phyloP scores from a whole-genome alignment of 2,329 filamentous ascomycete species.

The Trematosphaeria pertusa region DNA sequence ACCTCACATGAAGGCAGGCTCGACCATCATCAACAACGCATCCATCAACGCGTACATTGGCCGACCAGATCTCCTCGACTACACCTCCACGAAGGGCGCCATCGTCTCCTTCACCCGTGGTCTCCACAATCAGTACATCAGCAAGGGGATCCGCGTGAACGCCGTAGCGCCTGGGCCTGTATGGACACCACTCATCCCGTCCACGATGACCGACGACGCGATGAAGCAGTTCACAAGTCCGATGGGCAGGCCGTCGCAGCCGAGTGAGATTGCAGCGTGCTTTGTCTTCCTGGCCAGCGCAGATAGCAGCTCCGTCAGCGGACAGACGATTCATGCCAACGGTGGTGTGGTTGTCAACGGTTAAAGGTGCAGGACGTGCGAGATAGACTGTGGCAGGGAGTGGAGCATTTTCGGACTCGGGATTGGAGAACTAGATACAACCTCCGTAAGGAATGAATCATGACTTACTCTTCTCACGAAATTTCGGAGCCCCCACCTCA shows the following conservation, averaged over 20 bases:
- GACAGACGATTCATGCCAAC: conserved; percentile 73
- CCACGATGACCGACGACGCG: conserved; percentile 59
- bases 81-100: conserved; percentile 80
- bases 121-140: conserved; percentile 75
- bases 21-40: conserved; percentile 84
- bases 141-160: conserved; percentile 77
- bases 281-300: conserved; percentile 80
- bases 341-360: conserved; percentile 45
- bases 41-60: conserved; percentile 86
- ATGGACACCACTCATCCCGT: conserved; percentile 53
- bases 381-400: too few relatives aligned
- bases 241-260: conserved; percentile 80
- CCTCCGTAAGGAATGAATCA: too few relatives aligned
- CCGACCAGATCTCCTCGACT: conserved; percentile 80
- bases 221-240: conserved; percentile 76
- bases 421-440: too few relatives aligned
- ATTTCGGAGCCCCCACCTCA: too few relatives aligned
- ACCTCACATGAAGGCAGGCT: conserved; percentile 75
- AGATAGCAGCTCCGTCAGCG: conserved; percentile 76
- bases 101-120: conserved; percentile 81
- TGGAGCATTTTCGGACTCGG: too few relatives aligned
- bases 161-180: conserved; percentile 74
- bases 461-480: too few relatives aligned
- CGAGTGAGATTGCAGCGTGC: conserved; percentile 80
- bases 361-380: conserved; percentile 17